A percentile compares a stretch with the other conserved stretches of the same genome.
phyloP scores from a whole-genome alignment of 2,329 filamentous ascomycete genomes.

The Peltaster fructicola region DNA sequence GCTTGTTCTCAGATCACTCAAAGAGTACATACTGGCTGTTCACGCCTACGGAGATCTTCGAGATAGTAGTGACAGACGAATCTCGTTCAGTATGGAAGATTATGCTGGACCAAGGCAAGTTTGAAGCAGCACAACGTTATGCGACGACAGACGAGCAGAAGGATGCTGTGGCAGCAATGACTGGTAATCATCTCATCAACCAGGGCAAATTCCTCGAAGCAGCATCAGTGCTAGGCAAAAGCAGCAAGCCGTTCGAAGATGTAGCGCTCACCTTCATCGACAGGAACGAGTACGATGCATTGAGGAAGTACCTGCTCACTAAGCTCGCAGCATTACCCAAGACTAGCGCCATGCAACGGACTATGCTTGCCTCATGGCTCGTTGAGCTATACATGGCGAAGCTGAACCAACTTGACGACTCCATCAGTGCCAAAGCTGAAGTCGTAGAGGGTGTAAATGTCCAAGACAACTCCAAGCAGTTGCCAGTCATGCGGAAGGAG shows the following conservation, averaged over 20 bases:
- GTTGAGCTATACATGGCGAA: constrained; percentile 96
- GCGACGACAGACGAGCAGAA: constrained; percentile 66
- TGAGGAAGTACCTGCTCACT: constrained; percentile 74
- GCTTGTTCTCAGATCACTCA: constrained; percentile 71
- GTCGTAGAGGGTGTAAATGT: constrained; percentile 47
- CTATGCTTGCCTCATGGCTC: constrained; percentile 91
- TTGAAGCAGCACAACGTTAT: constrained; percentile 73
- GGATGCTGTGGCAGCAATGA: constrained; percentile 80
- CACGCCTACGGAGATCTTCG: constrained; percentile 77
- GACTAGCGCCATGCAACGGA: constrained; percentile 71
- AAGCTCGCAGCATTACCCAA: constrained; percentile 74
- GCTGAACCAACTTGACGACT: constrained; percentile 84
- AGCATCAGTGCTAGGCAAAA: constrained; percentile 78
- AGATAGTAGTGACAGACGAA: constrained; percentile 80
- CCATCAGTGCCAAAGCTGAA: constrained; percentile 76
- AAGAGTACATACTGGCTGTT: constrained; percentile 98
- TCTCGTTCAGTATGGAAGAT: constrained; percentile 90
- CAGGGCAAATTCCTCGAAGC: constrained; percentile 75
- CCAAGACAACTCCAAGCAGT: constrained; percentile 49
- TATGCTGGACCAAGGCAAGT: constrained; percentile 71
- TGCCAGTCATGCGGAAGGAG: constrained; percentile 54
- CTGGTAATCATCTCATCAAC: constrained; percentile 69
- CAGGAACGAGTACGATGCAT: constrained; percentile 70
- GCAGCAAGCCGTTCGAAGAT: constrained; percentile 93
- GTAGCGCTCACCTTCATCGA: constrained; percentile 85